Base-by-base conservation (phyloP, 176 grass and related monocot genomes). In the Luzula sylvatica region DNA sequence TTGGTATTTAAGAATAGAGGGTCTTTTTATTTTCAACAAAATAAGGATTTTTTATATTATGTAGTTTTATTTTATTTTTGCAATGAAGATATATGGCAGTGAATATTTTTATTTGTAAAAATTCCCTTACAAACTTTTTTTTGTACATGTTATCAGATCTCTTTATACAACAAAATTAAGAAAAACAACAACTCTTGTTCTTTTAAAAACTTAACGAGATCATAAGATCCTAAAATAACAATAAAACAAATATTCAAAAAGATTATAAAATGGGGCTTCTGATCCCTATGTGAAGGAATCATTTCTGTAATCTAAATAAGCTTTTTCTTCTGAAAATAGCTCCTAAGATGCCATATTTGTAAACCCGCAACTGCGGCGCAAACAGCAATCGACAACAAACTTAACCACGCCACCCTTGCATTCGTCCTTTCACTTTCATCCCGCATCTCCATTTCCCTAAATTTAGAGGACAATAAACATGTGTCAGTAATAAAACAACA, bases 271-370 rank as follows among this genome's bases (percentile, higher is more conserved):
- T 14, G 15, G 3, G 5, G 30, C 9, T 35, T 35, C 30, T 35
- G 9, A 35, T 35, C 30, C 30, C 7, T 9, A 35, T 35, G 5
- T 35, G 5, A 35, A 35, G 0, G 30, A 9, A 35, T 35, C 5
- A 35, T 35, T 35, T 35, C 30, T 48, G 39, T 35, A 47, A 71
- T 72, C 43, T 76, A 94, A 52, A 94, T 65, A 26, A 87, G 64
- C 55, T 87, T 87, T 53, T 79, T 94, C 78, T 94, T 94, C 65
- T 47, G 74, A 75, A 94, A 87, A 50, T 75, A 94, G 20, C 52
- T 45, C 25, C 75, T 58, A 43, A 87, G 64, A 81, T 87, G 67
- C 62, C 58, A 53, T 58, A 82, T 24, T 58, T 79, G 78, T 67
- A 82, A 30, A 61, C 20, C 27, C 26, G 82, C 78, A 35, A 64